Evolutionary conservation across 805 yeast genomes (phyloP).

Genomic region (Cephaloascus fragrans): DNA sequence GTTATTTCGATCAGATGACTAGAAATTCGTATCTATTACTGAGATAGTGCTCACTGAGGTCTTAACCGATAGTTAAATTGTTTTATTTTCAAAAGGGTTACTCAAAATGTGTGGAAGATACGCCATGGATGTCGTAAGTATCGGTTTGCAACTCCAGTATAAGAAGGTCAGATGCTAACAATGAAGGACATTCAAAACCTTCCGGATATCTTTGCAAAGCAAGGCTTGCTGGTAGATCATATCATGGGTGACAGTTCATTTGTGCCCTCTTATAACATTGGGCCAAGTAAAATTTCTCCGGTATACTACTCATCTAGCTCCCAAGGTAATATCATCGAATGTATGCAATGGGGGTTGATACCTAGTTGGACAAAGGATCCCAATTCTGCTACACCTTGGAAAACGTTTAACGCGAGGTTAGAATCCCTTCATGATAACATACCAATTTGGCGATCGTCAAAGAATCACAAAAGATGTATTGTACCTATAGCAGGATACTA

Average conservation of each 20-base stretch:
- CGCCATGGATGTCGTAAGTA: constrained; percentile 35
- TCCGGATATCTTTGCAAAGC: constrained; percentile 2
- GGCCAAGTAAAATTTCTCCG: constrained; percentile 47
- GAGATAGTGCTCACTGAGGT: too few relatives aligned
- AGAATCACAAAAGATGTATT: constrained; percentile 49
- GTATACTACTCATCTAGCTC: constrained; percentile 18
- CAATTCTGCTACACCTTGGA: constrained; percentile 24
- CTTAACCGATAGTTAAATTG: too few relatives aligned
- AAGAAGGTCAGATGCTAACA: too few relatives aligned
- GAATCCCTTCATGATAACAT: constrained; percentile 45
- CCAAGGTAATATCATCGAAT: constrained; percentile 19
- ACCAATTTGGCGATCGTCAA: constrained; percentile 48
- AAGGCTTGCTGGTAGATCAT: constrained; percentile 1
- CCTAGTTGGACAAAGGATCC: constrained; percentile 52
- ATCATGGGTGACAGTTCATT: constrained; percentile 5
- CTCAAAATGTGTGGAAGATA: constrained; percentile 62
- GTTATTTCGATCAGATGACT: too few relatives aligned
- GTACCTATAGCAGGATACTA: constrained; percentile 78
- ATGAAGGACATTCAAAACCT: neutral
- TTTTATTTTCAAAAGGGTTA: too few relatives aligned
- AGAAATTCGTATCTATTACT: too few relatives aligned
- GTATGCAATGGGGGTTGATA: constrained; percentile 75
- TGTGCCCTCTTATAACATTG: constrained; percentile 42
- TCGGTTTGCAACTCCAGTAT: too few relatives aligned
- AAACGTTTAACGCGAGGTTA: constrained; percentile 64